Evolutionary conservation across 768 basidiomycete species (phyloP).

Genomic region (Mycena maculata): DNA sequence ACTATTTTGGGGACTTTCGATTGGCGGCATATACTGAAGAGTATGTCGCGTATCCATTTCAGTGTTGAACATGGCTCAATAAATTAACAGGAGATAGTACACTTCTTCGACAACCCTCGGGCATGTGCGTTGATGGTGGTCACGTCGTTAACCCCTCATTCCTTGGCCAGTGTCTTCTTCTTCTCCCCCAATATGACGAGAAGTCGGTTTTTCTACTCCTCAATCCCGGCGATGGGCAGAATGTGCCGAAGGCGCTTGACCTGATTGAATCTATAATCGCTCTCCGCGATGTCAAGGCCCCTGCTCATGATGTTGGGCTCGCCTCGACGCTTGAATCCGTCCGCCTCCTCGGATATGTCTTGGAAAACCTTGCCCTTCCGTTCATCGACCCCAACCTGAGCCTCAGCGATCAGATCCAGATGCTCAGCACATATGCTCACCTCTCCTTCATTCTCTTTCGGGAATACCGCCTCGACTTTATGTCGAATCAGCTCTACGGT

Average conservation of each 20-base stretch:
- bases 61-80: neutral
- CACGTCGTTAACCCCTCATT: conserved; percentile 36
- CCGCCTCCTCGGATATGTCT: neutral
- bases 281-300: neutral
- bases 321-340: neutral
- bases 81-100: conserved; percentile 23
- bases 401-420: conserved; percentile 7
- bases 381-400: neutral
- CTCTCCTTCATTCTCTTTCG: conserved; percentile 20
- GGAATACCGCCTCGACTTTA: conserved; percentile 3
- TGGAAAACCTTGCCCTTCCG: neutral
- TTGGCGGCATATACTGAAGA: conserved; percentile 32
- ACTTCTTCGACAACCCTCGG: conserved; percentile 5
- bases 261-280: conserved; percentile 32
- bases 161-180: conserved; percentile 34
- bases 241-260: conserved; percentile 46
- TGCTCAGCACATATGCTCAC: conserved; percentile 13
- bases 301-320: neutral
- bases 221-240: conserved; percentile 42
- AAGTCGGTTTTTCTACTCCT: conserved; percentile 38
- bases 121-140: conserved; percentile 15
- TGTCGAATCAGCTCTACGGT: conserved; percentile 29
- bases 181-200: conserved; percentile 22
- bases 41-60: conserved; percentile 14
- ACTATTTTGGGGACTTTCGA: conserved; percentile 29